Percentiles rank a stretch among this genome's conserved stretches.
phyloP scores from a whole-genome alignment of 2,329 filamentous ascomycete genomes.

The Fusarium temperatum region DNA sequence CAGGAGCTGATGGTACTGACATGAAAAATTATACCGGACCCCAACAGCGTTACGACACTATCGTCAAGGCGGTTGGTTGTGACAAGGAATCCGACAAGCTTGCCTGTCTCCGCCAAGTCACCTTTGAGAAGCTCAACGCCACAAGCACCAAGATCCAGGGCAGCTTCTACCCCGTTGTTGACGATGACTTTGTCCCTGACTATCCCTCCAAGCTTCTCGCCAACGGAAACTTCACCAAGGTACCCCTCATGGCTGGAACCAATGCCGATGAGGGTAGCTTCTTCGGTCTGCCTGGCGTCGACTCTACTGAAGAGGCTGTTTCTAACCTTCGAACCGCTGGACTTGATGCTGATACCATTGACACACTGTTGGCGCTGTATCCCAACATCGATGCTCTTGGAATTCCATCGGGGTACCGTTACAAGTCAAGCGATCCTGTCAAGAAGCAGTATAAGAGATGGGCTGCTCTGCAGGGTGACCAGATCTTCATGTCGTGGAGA shows the following conservation, averaged over 20 bases:
- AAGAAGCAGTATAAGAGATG: conserved; percentile 60
- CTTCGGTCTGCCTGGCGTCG: conserved; percentile 59
- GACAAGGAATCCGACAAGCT: conserved; percentile 36
- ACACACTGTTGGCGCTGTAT: conserved; percentile 30
- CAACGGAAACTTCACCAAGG: conserved; percentile 67
- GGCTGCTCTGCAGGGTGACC: conserved; percentile 62
- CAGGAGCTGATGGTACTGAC: conserved; percentile 49
- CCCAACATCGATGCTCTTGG: conserved; percentile 36
- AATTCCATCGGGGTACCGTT: conserved; percentile 23
- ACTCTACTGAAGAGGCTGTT: conserved; percentile 16
- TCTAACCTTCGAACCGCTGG: conserved; percentile 1
- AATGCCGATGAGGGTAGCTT: conserved; percentile 72
- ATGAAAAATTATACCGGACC: conserved; percentile 29
- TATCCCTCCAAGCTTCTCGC: conserved; percentile 61
- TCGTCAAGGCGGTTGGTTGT: conserved; percentile 38
- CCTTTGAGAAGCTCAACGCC: conserved; percentile 33
- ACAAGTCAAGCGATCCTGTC: conserved; percentile 15
- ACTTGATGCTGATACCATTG: conserved; percentile 10
- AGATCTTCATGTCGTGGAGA: conserved; percentile 62
- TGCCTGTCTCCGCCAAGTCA: conserved; percentile 43
- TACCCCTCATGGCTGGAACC: conserved; percentile 69
- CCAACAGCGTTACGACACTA: conserved; percentile 30
- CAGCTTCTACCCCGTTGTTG: conserved; percentile 38
- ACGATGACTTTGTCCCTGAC: conserved; percentile 52
- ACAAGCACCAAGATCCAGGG: conserved; percentile 19